Evolutionary conservation across 352 stramenopile species (phyloP), one percentile per base, ranked within the genome.

Genomic region (Thalassiosira allenii): DNA sequence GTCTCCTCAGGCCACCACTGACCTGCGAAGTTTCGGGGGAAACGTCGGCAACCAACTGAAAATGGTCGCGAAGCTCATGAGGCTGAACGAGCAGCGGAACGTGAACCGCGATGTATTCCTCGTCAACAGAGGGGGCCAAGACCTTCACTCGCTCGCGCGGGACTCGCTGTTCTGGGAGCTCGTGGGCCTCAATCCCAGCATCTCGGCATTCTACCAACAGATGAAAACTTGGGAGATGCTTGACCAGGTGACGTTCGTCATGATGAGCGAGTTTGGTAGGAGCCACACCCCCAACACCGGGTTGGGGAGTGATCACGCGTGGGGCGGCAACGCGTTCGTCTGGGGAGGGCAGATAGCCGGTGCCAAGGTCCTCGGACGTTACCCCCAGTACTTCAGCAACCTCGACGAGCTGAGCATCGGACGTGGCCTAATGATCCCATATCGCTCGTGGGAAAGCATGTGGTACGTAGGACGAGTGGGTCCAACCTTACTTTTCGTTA

Each of bases 211-310:
- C 33, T 65, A 72, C 27, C 52, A 83, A 43, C 81, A 91, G 77
- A 81, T 91, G 76, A 76, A 43, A 23, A 41, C 53, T 52, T 70
- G 83, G 54, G 53, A 70, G 30, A 27, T 79, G 27, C 69, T 68
- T 30, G 54, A 91, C 47, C 22, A 88, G 44, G 66, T 89, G 2
- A 83, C 72, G 12, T 47, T 91, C 43, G 81, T 89, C 11, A n/a
- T 77, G 1, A 72, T 77, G 2, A 74, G 33, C 41, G 86, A 91
- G 40, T 91, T 91, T 64, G 86, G 75, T 4, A 37, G 84, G 0
- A 88, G 79, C 12, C 6, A 22, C 23, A 57, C 49, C 49, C 49
- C 49, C 17, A 83, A 88, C 58, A 51, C 30, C 6, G 77, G 81
- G 23, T 1, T 14, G 22, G 81, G 81, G 40, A 83, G 54, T 63